Evolutionary conservation across 2,329 filamentous ascomycete species (phyloP).

Genomic region (Clarireedia sp.): DNA sequence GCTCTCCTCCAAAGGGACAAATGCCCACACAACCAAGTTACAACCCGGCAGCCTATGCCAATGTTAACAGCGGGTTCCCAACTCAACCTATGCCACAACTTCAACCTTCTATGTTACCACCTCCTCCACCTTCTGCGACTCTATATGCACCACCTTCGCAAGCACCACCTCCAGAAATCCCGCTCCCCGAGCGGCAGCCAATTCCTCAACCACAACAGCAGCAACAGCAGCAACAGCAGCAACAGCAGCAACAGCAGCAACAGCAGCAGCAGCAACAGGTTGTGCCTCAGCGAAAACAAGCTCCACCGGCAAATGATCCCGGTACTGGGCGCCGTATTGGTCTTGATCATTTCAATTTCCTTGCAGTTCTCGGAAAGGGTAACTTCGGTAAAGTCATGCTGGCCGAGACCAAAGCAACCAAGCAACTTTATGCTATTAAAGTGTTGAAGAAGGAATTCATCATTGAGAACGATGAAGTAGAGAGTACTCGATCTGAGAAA

Average conservation of each 20-base stretch:
- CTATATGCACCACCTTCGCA: slow-evolving; percentile 25
- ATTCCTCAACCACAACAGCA: slow-evolving; percentile 14
- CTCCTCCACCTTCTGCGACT: slow-evolving; percentile 26
- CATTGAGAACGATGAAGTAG: slow-evolving; percentile 98
- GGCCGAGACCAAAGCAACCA: slow-evolving; percentile 87
- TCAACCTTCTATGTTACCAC: slow-evolving; percentile 14
- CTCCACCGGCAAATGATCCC: slow-evolving; percentile 62
- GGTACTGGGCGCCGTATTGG: slow-evolving; percentile 82
- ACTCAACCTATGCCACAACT: slow-evolving; percentile 33
- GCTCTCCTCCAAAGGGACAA: slow-evolving; percentile 30
- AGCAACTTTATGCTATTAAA: slow-evolving; percentile 95
- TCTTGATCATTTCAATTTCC: slow-evolving; percentile 97
- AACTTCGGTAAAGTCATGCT: slow-evolving; percentile 99
- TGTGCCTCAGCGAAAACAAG: slow-evolving; percentile 41
- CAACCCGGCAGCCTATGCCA: slow-evolving; percentile 70
- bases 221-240: too few species aligned
- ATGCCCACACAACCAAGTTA: slow-evolving; percentile 55
- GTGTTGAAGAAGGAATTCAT: slow-evolving; percentile 99
- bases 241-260: slow-evolving; percentile 19
- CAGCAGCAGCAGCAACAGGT: slow-evolving; percentile 26
- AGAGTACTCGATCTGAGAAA: slow-evolving; percentile 96
- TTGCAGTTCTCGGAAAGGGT: slow-evolving; percentile 94
- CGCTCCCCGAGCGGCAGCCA: slow-evolving; percentile 4
- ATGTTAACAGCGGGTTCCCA: slow-evolving; percentile 46
- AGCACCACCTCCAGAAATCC: slow-evolving; percentile 23